Conservation (phyloP, 177 flowering plant genomes). For the Telopea speciosissima region DNA sequence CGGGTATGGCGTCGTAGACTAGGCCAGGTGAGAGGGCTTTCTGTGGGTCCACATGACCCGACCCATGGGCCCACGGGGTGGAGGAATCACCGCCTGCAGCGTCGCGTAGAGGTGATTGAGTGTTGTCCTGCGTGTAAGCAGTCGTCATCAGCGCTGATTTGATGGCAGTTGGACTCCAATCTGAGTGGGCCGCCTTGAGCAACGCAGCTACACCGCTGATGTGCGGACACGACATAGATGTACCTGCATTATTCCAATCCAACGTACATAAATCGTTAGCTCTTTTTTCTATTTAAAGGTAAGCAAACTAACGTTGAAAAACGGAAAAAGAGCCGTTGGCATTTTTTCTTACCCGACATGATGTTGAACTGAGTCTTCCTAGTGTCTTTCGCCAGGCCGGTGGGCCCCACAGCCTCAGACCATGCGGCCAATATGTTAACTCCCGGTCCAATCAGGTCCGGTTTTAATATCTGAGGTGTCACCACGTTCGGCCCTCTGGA, state of each 20-base stretch:
- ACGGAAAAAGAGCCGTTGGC: too few species aligned
- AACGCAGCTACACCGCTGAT: constrained; percentile 61
- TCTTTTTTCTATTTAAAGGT: too few species aligned
- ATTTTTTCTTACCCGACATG: constrained; percentile 41
- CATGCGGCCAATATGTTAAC: constrained; percentile 66
- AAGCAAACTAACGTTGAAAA: too few species aligned
- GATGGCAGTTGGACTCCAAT: constrained; percentile 78
- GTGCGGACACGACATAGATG: constrained; percentile 79
- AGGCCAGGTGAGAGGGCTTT: constrained; percentile 71
- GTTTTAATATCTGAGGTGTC: constrained; percentile 56
- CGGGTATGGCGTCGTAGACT: constrained; percentile 47
- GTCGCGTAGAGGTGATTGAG: constrained; percentile 42
- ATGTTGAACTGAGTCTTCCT: constrained; percentile 52
- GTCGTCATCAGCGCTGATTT: constrained; percentile 80
- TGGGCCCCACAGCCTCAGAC: constrained; percentile 48
- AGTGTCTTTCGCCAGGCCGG: constrained; percentile 36
- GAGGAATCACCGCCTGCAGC: constrained; percentile 35
- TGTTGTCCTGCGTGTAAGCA: constrained; percentile 55
- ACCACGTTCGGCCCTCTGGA: constrained; percentile 62
- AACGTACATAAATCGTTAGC: not conserved
- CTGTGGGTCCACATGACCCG: constrained; percentile 67
- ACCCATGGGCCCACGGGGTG: constrained; percentile 58
- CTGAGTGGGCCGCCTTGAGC: constrained; percentile 58
- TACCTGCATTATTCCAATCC: constrained; percentile 28
- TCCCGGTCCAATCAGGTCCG: constrained; percentile 74